A percentile compares a stretch with the other conserved stretches of the same genome.
phyloP scores from a whole-genome alignment of 768 basidiomycete genomes.

The Dentipellis fragilis region DNA sequence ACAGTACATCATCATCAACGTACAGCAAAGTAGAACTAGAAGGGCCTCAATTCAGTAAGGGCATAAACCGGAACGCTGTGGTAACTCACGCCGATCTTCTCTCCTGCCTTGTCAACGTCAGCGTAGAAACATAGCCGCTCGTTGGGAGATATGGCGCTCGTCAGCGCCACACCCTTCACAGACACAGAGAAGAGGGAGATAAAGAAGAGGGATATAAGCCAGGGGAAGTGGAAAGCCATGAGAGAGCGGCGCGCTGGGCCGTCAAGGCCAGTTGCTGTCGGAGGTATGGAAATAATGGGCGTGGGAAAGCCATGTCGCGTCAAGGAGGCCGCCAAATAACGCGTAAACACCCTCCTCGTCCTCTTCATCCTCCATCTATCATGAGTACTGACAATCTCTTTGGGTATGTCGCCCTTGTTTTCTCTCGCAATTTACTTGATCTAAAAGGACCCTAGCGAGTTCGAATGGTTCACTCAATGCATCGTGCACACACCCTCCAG shows the following conservation, averaged over 20 bases:
- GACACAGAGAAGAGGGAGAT: constrained; percentile 13
- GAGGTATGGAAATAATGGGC: neutral
- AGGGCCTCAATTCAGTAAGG: neutral
- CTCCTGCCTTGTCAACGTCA: constrained; percentile 90
- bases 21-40: constrained; percentile 96
- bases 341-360: neutral
- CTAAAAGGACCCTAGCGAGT: neutral
- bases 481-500: neutral
- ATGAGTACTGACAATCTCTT: neutral
- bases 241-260: constrained; percentile 1
- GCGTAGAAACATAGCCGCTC: constrained; percentile 90
- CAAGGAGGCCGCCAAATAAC: neutral
- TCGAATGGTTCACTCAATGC: neutral
- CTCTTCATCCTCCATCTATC: neutral
- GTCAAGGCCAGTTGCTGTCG: neutral
- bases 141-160: constrained; percentile 69
- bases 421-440: neutral
- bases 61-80: neutral
- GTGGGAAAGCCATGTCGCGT: neutral
- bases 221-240: constrained; percentile 10
- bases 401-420: neutral
- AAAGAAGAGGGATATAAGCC: constrained; percentile 11
- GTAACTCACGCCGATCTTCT: constrained; percentile 74
- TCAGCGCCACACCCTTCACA: constrained; percentile 53
- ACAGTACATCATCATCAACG: constrained; percentile 19